Conservation (phyloP, 176 grass and related monocot genomes). For the Oryza meridionalis region DNA sequence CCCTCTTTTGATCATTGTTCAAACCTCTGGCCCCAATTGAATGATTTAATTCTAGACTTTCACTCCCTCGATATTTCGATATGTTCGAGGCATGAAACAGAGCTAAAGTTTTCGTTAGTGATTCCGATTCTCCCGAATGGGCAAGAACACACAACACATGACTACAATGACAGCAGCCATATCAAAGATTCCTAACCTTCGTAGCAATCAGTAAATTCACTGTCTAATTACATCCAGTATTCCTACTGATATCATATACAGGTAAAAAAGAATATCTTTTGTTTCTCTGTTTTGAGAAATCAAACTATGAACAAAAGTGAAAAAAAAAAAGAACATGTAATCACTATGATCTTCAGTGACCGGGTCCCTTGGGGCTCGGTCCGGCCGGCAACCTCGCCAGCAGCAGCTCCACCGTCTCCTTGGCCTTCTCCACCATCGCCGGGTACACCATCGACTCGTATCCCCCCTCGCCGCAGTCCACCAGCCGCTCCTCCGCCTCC, state of each 20-base stretch:
- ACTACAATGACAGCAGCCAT: background rate
- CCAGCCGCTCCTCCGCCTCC: background rate
- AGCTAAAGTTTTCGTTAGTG: background rate
- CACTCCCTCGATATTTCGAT: background rate
- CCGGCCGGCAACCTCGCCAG: constrained; percentile 64
- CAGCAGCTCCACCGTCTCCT: constrained; percentile 42
- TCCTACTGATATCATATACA: background rate
- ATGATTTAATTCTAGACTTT: background rate
- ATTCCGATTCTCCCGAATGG: background rate
- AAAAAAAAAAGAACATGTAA: background rate
- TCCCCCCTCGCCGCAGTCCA: background rate
- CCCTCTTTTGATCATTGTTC: background rate
- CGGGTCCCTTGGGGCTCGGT: constrained; percentile 66
- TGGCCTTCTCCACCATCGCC: constrained; percentile 28
- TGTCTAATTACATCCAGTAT: background rate
- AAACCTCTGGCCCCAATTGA: background rate
- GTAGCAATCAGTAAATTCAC: background rate
- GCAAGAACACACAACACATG: background rate
- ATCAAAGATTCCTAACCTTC: background rate
- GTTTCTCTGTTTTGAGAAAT: background rate
- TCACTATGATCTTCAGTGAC: constrained; percentile 34
- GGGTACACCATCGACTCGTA: constrained; percentile 8
- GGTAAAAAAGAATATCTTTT: background rate
- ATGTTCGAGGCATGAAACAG: background rate
- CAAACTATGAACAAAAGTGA: background rate